Base-by-base conservation (phyloP, 2,329 filamentous ascomycete species). In the Colletotrichum chrysophilum region DNA sequence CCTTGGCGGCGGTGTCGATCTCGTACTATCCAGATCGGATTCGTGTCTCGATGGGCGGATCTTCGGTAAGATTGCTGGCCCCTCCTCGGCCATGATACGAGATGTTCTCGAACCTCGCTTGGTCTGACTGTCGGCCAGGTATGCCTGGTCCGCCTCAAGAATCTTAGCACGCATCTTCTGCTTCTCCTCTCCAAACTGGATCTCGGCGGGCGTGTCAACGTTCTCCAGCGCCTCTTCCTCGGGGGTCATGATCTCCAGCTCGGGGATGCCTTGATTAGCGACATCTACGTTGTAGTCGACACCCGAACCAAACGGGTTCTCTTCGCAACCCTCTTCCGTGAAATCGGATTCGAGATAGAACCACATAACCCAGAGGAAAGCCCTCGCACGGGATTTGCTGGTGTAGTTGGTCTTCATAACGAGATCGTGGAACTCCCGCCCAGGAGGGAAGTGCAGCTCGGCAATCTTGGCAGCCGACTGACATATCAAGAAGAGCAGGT, bases 321-420 rank as follows among this genome's bases (percentile, higher is more conserved):
- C 93, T 64, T 95, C 90, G 60, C 95, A 96, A 71, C 95, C 95
- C 80, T 98, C 95, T 79, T 94, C 92, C 0, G 95, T 95, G 79
- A 98, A 98, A 83, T 98, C 95, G 32, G 96, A 98, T 83, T 99
- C 97, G 21, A 99, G 90, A 82, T 99, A 98, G 88, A 97, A 98
- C 97, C 97, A 99, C 93, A 99, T 97, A 77, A 99, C 88, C 97
- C 97, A 99, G 24, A 99, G 87, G 80, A 99, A 99, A 1, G 96
- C 96, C 60, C 88, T 93, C 1, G 97, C 96, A 77, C 97, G 92
- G 77, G 95, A 98, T 79, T 89, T 87, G 84, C 96, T 98, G 73
- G 93, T 95, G 76, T 95, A 90, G 28, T 94, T 94, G 2, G 93
- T 93, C 81, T 95, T 93, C 96, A 98, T 98, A 80, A 99, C 94